Evolutionary conservation across 805 yeast species (phyloP).

Genomic region (Metschnikowia lunata): DNA sequence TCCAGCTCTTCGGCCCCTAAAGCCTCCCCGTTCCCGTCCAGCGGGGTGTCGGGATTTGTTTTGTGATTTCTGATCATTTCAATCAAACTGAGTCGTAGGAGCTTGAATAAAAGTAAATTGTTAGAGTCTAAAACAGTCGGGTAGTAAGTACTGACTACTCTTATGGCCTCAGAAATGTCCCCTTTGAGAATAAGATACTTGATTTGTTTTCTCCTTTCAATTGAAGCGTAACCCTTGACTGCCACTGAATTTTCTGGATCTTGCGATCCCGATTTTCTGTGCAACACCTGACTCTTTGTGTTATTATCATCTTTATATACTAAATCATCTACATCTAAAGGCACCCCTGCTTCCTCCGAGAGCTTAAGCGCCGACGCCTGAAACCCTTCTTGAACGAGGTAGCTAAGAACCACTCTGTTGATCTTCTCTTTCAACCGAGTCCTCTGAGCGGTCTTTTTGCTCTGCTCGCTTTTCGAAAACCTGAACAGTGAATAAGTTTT

Average conservation of each 20-base stretch:
- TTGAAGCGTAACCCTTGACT: slow-evolving; percentile 43
- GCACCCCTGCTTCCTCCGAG: slow-evolving; percentile 51
- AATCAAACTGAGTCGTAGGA: slow-evolving; percentile 67
- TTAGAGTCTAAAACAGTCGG: slow-evolving; percentile 64
- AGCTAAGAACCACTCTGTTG: slow-evolving; percentile 60
- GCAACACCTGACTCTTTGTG: background rate
- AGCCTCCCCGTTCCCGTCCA: slow-evolving; percentile 1
- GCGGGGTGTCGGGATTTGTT: slow-evolving; percentile 3
- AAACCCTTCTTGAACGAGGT: slow-evolving; percentile 74
- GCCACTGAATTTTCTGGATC: background rate
- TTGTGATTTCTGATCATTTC: slow-evolving; percentile 68
- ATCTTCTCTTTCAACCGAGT: slow-evolving; percentile 28
- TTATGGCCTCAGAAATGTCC: slow-evolving; percentile 54
- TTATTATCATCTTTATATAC: background rate
- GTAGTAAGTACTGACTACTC: slow-evolving; percentile 50
- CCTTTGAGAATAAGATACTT: slow-evolving; percentile 55
- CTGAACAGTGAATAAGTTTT: slow-evolving; percentile 5
- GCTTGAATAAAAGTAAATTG: slow-evolving; percentile 63
- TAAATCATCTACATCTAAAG: slow-evolving; percentile 1
- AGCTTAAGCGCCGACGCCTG: slow-evolving; percentile 61
- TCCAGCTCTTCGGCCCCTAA: slow-evolving; percentile 23
- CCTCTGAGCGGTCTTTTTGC: slow-evolving; percentile 15
- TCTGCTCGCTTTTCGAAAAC: slow-evolving; percentile 5
- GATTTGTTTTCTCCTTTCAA: slow-evolving; percentile 49
- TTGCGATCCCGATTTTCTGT: background rate